Evolutionary conservation across 2,329 filamentous ascomycete genomes (phyloP).

Genomic region (Lecanosticta acicola): DNA sequence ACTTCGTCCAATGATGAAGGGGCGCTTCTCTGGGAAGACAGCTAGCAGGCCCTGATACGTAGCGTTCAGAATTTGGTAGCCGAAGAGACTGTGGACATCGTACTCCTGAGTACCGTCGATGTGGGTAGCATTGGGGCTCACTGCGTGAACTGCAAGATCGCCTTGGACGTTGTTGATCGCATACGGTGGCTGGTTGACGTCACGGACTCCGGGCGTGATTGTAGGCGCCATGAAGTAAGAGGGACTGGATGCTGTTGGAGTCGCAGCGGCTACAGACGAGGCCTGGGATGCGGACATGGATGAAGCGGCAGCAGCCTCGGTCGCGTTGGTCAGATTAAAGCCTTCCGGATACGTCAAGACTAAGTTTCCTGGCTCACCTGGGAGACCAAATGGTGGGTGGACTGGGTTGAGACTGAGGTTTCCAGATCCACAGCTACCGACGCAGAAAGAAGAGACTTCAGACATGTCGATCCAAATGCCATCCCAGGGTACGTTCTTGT

Average conservation of each 20-base stretch:
- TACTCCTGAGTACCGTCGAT: conserved; percentile 69
- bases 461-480: conserved; percentile 58
- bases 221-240: conserved; percentile 18
- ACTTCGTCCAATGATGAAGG: conserved; percentile 77
- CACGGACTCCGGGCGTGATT: conserved; percentile 25
- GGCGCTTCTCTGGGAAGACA: conserved; percentile 62
- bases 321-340: conserved; percentile 63
- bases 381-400: conserved; percentile 60
- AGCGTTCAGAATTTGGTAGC: conserved; percentile 68
- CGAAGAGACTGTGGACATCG: conserved; percentile 76
- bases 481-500: conserved; percentile 50
- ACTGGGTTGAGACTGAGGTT: conserved; percentile 63
- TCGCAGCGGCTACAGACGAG: conserved; percentile 34
- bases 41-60: conserved; percentile 66
- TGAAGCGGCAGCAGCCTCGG: conserved; percentile 58
- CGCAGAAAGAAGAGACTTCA: conserved; percentile 60
- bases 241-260: conserved; percentile 17
- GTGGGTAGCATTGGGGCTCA: conserved; percentile 73
- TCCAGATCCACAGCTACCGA: conserved; percentile 64
- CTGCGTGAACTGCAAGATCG: conserved; percentile 65
- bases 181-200: conserved; percentile 31
- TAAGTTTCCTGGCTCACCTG: conserved; percentile 58
- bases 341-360: conserved; percentile 59
- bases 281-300: conserved; percentile 50
- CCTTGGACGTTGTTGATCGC: conserved; percentile 50